Base-by-base conservation (phyloP, 2,329 filamentous ascomycete genomes). In the Apiospora malaysiana region DNA sequence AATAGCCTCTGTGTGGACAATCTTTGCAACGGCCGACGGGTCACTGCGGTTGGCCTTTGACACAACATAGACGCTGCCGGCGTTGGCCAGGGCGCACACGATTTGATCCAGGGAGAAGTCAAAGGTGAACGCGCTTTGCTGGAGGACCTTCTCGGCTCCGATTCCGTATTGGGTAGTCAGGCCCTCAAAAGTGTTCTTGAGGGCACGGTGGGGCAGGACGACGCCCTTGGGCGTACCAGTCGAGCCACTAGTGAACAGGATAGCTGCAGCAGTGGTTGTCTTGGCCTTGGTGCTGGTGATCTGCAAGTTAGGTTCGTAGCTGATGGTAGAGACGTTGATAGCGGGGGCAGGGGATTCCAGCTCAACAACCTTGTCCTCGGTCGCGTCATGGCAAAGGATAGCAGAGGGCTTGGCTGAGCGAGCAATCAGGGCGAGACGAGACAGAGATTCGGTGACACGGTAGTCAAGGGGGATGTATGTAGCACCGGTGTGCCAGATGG, bases 81-180 rank as follows among this genome's bases (percentile, higher is more conserved):
- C 71, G 14, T 69, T 46, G 9, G 51, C 59, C 0, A 70, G 68
- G 3, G 63, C 56, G 23, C 49, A 59, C 23, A 66, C 46, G 16
- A 66, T 65, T n/a, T 70, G 65, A 25, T 59, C 68, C n/a, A 69
- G 25, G 1, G 59, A 68, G 3, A 66, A 51, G 56, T 72, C 67
- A 42, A 72, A 72, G 9, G 69, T 67, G 59, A 66, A 72, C 1
- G 71, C 66, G n/a, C 68, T 67, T 16, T 70, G 68, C 40, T 72
- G 71, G 18, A 72, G 45, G 18, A 56, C 46, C 1, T 0, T 84
- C 85, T 84, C 1, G 85, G 87, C 68, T 87, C 86, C 71, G 88
- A 86, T 37, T 90, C 72, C 40, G 45, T 14, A 37, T 43, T 16
- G 37, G 42, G 43, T 21, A 18, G 49, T 56, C 43, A 56, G 37